Percentiles rank a stretch among this genome's conserved stretches.
Evolutionary conservation across 2,329 filamentous ascomycete genomes (phyloP).

Genomic region (Bipolaris bicolor): DNA sequence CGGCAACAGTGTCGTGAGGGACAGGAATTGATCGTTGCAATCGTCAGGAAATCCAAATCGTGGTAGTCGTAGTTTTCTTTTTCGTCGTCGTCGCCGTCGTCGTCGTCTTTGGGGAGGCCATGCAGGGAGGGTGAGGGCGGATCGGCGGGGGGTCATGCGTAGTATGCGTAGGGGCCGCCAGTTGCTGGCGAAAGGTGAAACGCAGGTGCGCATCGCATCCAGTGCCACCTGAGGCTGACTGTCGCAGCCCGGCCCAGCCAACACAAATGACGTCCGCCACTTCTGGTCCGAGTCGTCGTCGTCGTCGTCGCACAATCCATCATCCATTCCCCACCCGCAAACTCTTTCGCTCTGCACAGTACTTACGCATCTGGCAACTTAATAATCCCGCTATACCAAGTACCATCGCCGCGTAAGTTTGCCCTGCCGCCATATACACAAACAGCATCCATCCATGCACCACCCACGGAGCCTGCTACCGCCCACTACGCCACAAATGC

Average conservation of each 20-base stretch:
- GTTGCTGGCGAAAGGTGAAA: slow-evolving; percentile 36
- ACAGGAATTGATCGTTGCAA: not conserved
- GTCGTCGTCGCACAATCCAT: too few relatives aligned
- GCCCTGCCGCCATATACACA: too few relatives aligned
- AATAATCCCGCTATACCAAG: too few relatives aligned
- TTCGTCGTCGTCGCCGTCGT: not conserved
- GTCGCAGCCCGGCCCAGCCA: slow-evolving; percentile 38
- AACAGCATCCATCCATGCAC: too few relatives aligned
- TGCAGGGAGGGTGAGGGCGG: slow-evolving; percentile 5
- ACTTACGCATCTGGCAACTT: too few relatives aligned
- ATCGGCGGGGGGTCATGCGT: slow-evolving; percentile 11
- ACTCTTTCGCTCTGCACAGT: too few relatives aligned
- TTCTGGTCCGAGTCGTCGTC: too few relatives aligned
- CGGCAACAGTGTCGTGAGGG: not conserved
- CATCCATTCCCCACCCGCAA: too few relatives aligned
- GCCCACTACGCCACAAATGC: too few relatives aligned
- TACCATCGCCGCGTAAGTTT: too few relatives aligned
- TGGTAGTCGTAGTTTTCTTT: not conserved
- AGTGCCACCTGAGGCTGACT: slow-evolving; percentile 27
- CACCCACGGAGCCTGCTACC: too few relatives aligned
- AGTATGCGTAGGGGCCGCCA: slow-evolving; percentile 21
- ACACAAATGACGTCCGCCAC: not conserved
- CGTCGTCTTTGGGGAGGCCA: not conserved
- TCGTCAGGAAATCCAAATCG: not conserved
- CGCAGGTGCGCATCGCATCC: slow-evolving; percentile 31